Conservation (phyloP, 2,329 filamentous ascomycete species). For the Rutstroemia sp. region DNA sequence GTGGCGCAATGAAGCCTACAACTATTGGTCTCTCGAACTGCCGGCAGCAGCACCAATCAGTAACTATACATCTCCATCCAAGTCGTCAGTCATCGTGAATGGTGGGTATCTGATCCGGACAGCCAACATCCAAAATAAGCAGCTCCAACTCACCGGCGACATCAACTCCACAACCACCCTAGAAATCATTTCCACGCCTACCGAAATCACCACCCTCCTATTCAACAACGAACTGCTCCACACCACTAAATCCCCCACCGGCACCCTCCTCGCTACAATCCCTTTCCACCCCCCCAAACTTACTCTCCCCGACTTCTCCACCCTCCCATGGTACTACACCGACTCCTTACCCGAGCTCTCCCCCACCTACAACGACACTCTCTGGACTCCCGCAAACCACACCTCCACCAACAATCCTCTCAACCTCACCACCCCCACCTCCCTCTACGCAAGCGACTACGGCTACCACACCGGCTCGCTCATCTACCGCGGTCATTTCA, state of each 20-base stretch:
- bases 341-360: slow-evolving; percentile 65
- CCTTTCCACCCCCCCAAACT: slow-evolving; percentile 43
- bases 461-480: slow-evolving; percentile 64
- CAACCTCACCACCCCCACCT: slow-evolving; percentile 45
- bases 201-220: slow-evolving; percentile 43
- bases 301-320: slow-evolving; percentile 48
- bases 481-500: slow-evolving; percentile 61
- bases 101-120: slow-evolving; percentile 58
- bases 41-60: background rate
- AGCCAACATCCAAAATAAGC: slow-evolving; percentile 45
- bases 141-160: slow-evolving; percentile 59
- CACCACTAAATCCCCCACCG: slow-evolving; percentile 36
- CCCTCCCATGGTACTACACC: slow-evolving; percentile 59
- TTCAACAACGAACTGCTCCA: slow-evolving; percentile 48
- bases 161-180: slow-evolving; percentile 62
- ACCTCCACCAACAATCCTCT: slow-evolving; percentile 39
- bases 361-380: slow-evolving; percentile 57
- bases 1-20: slow-evolving; percentile 58
- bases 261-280: slow-evolving; percentile 43
- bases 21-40: slow-evolving; percentile 47
- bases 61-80: slow-evolving; percentile 8
- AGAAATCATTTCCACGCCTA: slow-evolving; percentile 58
- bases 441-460: slow-evolving; percentile 65
- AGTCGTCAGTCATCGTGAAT: slow-evolving; percentile 46
- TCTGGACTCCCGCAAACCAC: slow-evolving; percentile 55